Evolutionary conservation across 371 early-diverging fungal genomes (phyloP).

Genomic region (Mucor lusitanicus): DNA sequence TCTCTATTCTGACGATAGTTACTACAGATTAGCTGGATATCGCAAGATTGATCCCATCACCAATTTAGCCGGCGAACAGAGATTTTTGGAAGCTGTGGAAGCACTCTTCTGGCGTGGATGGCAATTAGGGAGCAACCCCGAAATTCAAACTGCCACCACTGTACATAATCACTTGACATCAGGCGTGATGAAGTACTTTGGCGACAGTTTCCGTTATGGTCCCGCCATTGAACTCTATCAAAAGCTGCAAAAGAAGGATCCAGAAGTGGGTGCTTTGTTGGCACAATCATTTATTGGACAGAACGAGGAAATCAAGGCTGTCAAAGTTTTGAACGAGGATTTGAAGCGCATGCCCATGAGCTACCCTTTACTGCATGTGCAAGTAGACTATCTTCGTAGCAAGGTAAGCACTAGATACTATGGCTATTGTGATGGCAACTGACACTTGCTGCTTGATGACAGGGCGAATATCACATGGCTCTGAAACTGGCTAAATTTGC

Average conservation of each 20-base stretch:
- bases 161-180: constrained; percentile 84
- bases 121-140: constrained; percentile 93
- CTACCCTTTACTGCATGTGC: constrained; percentile 81
- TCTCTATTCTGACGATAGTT: constrained; percentile 85
- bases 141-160: constrained; percentile 88
- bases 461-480: constrained; percentile 75
- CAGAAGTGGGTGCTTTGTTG: constrained; percentile 86
- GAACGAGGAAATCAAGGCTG: constrained; percentile 91
- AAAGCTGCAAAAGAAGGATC: constrained; percentile 77
- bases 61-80: constrained; percentile 67
- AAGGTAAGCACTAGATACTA: constrained; percentile 56
- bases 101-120: constrained; percentile 88
- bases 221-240: constrained; percentile 83
- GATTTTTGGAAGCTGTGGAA: constrained; percentile 83
- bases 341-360: constrained; percentile 79
- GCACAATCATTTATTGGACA: constrained; percentile 76
- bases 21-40: constrained; percentile 70
- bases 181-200: constrained; percentile 86
- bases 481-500: constrained; percentile 87
- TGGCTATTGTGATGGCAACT: not conserved
- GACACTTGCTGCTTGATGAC: constrained; percentile 1
- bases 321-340: constrained; percentile 80
- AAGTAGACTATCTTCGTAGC: constrained; percentile 80
- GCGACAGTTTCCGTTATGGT: constrained; percentile 76
- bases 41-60: constrained; percentile 85